Base-by-base conservation (phyloP, 495 filamentous ascomycete genomes). In the Saxispiralis lemnorum region DNA sequence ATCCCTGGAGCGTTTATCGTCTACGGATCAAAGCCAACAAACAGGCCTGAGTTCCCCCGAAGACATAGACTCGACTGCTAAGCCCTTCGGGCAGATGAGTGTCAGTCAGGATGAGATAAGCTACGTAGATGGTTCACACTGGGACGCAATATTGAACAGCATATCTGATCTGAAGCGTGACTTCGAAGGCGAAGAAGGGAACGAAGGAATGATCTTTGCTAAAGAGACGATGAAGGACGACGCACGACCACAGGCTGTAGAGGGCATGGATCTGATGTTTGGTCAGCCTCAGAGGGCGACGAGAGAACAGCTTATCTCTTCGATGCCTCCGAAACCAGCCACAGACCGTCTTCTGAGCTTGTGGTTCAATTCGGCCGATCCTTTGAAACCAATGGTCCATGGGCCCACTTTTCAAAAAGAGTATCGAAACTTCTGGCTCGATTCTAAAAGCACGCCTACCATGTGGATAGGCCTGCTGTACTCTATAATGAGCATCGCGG, bases 101-200 rank as follows among this genome's bases (percentile, higher is more conserved):
- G 81, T 97, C 46, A 73, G 83, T 44, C 79, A 80, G 51, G 66
- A 69, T 17, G 88, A 86, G 59, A 79, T 80, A 1, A 73, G 80
- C 56, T 97, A 93, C 56, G 71, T 88, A 39, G 87, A 86, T 34
- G 81, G 85, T 44, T 78, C 79, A 17, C 84, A 96, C 59, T 96
- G 89, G 88, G 82, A 80, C 43, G 74, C 81, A 16, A 76, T 97
- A 40, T 62, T 97, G 46, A 71, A 75, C 47, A 86, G 93, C 17
- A 46, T 48, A 39, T 49, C 50, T 43, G 43, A 46, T 24, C 20
- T 38, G n/a, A 46, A 53, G 41, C 42, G 56, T 28, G 55, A 54
- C 35, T 35, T 54, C 14, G 44, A 40, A 10, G 51, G 45, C 15
- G 49, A 48, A n/a, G 41, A 55, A 2, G 38, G 41, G 10, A 46